Evolutionary conservation across 441 rosid species (phyloP).

Genomic region (Gossypium schwendimanii): DNA sequence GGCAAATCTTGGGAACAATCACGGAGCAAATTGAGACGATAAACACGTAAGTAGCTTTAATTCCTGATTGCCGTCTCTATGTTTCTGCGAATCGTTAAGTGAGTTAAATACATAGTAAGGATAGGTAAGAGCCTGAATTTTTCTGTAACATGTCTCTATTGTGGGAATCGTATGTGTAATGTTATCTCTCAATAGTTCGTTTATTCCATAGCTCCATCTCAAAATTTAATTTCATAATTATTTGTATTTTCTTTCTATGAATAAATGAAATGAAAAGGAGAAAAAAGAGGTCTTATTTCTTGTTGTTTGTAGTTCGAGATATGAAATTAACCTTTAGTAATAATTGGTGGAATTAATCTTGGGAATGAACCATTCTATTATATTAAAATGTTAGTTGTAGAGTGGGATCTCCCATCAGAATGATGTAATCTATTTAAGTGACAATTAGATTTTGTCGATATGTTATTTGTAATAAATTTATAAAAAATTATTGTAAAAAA

Average conservation of each 20-base stretch:
- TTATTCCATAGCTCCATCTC: constrained; percentile 16
- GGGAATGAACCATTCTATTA: no score
- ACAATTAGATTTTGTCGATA: no score
- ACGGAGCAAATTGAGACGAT: constrained; percentile 3
- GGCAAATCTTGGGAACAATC: neutral
- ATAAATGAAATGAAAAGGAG: constrained; percentile 10
- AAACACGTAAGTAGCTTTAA: constrained; percentile 1
- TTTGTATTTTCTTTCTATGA: constrained; percentile 22
- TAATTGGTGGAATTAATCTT: no score
- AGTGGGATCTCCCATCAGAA: no score
- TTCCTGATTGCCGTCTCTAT: neutral
- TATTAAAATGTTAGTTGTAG: no score
- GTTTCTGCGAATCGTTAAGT: neutral
- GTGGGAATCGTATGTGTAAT: constrained; percentile 17
- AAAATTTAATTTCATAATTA: constrained; percentile 15
- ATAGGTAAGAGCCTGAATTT: constrained; percentile 16
- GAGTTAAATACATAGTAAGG: constrained; percentile 1
- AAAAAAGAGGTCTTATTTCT: no score
- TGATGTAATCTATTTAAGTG: no score
- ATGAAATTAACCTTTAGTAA: no score
- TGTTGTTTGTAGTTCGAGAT: no score
- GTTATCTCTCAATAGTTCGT: constrained; percentile 11
- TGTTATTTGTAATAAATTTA: no score
- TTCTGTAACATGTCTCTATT: constrained; percentile 7
- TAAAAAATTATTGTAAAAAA: no score